These are phyloP conservation scores for Naganishia albida DNA, from an alignment of 1,284 basidiomycete species.

Conservation along the genomic window DNA sequence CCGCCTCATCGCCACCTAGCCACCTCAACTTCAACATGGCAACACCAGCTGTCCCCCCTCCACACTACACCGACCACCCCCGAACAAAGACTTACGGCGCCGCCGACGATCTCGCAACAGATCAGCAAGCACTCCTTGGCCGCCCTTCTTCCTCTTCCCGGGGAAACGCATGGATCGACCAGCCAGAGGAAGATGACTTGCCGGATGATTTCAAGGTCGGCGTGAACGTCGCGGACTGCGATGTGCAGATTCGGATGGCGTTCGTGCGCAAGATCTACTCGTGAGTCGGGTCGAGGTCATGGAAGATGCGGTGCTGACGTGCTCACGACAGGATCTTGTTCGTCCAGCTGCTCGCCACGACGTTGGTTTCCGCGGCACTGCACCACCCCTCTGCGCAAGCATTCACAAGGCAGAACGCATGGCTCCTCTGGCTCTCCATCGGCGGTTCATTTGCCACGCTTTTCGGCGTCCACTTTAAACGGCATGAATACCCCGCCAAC, in stretches of 20 bases:
- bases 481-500: slow-evolving; percentile 55
- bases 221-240: slow-evolving; percentile 52
- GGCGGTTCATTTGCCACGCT: slow-evolving; percentile 50
- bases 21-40: slow-evolving; percentile 37
- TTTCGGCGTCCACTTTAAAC: slow-evolving; percentile 51
- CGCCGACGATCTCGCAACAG: slow-evolving; percentile 33
- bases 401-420: slow-evolving; percentile 48
- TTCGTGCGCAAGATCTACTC: slow-evolving; percentile 50
- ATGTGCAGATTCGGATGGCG: slow-evolving; percentile 49
- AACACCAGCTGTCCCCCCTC: slow-evolving; percentile 35
- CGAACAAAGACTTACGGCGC: slow-evolving; percentile 41
- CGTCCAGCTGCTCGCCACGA: slow-evolving; percentile 47
- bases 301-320: neutral
- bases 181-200: slow-evolving; percentile 45
- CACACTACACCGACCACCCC: slow-evolving; percentile 41
- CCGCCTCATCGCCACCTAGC: neutral
- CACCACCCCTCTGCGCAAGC: slow-evolving; percentile 41
- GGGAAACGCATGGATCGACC: slow-evolving; percentile 47
- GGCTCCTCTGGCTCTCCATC: slow-evolving; percentile 51
- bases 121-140: slow-evolving; percentile 42
- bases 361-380: slow-evolving; percentile 41
- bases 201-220: slow-evolving; percentile 54
- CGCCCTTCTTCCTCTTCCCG: slow-evolving; percentile 33
- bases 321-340: slow-evolving; percentile 48
- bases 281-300: slow-evolving; percentile 15